These are phyloP conservation scores for Kodamaea kaohsiungensis DNA, from an alignment of 805 yeast genomes.

Conservation along the genomic window DNA sequence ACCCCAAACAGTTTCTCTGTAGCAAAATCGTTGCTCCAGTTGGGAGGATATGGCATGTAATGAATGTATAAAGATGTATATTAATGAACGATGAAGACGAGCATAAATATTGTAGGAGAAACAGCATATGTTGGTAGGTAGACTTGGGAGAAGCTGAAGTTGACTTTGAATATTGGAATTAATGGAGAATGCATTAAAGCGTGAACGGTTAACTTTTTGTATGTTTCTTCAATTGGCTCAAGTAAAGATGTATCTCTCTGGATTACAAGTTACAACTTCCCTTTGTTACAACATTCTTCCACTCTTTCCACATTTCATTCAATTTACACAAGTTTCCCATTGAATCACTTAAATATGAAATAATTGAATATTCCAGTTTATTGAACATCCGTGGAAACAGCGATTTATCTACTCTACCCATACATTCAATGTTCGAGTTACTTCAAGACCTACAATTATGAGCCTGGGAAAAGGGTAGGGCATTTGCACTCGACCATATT, in stretches of 20 bases:
- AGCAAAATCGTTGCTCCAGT: constrained; percentile 46
- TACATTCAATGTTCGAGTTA: not conserved
- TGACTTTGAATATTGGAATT: too few species aligned
- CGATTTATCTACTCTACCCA: not conserved
- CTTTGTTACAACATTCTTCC: too few species aligned
- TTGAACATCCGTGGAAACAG: not conserved
- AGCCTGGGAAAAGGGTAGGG: not conserved
- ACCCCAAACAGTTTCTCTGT: constrained; percentile 48
- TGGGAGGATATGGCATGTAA: constrained; percentile 31
- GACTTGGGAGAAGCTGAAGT: too few species aligned
- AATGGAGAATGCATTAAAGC: too few species aligned
- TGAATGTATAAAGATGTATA: not conserved
- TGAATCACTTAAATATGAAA: too few species aligned
- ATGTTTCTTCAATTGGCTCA: too few species aligned
- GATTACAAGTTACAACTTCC: too few species aligned
- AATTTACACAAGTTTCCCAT: too few species aligned
- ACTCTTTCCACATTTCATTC: too few species aligned
- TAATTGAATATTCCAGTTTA: not conserved
- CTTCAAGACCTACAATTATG: not conserved
- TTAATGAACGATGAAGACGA: not conserved
- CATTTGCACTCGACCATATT: not conserved
- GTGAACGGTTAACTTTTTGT: too few species aligned
- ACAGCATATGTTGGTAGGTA: too few species aligned
- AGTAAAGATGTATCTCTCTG: too few species aligned
- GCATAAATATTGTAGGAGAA: not conserved